phyloP scores from a whole-genome alignment of 768 basidiomycete species.

The Suillus tomentosus region DNA sequence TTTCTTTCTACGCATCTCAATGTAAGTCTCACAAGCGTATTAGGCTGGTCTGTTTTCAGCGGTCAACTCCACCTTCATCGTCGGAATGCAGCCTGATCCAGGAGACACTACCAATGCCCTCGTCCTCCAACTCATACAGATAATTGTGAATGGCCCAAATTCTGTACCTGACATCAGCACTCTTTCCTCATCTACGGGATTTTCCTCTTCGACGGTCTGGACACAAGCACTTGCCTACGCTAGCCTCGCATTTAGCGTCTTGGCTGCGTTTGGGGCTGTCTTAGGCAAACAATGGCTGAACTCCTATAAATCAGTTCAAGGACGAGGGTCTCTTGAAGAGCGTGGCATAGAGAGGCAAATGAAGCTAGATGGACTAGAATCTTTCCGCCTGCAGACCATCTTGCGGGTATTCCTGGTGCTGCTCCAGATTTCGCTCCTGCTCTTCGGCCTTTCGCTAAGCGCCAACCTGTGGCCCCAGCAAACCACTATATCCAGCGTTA shows the following conservation, averaged over 20 bases:
- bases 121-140: neutral
- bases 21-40: neutral
- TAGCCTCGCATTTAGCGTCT: neutral
- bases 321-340: neutral
- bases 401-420: neutral
- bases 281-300: neutral
- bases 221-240: neutral
- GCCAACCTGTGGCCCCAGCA: neutral
- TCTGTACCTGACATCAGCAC: neutral
- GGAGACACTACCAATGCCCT: neutral
- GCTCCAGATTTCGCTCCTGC: neutral
- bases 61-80: neutral
- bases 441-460: neutral
- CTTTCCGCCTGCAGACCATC: neutral
- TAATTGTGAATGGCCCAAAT: neutral
- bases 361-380: neutral
- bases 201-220: neutral
- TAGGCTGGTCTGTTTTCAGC: constrained; percentile 5
- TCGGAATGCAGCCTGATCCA: neutral
- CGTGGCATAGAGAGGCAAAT: neutral
- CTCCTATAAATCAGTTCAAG: neutral
- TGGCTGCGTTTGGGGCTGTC: constrained; percentile 1
- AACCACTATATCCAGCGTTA: too few species aligned
- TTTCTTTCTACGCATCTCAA: neutral
- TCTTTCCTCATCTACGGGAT: neutral